These are phyloP conservation scores for Podaxis rugospora DNA, from an alignment of 768 basidiomycete genomes.

Conservation along the genomic window DNA sequence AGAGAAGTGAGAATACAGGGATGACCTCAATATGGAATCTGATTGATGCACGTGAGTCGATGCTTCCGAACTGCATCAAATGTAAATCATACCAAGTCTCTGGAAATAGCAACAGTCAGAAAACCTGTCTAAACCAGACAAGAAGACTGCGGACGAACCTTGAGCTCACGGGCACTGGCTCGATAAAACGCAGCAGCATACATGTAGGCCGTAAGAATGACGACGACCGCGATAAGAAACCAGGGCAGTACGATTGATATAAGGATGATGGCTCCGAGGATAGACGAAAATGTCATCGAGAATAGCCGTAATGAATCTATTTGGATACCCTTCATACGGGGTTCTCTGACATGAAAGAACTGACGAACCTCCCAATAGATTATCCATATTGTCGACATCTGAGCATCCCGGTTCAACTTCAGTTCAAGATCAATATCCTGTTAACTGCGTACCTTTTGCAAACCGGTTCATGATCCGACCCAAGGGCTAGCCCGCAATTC, in stretches of 20 bases:
- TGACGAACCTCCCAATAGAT: conserved; percentile 50
- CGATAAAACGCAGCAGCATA: conserved; percentile 82
- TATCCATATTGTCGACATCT: conserved; percentile 83
- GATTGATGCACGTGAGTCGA: neutral
- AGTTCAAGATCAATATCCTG: neutral
- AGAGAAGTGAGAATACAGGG: conserved; percentile 89
- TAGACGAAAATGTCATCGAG: conserved; percentile 53
- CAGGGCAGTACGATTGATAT: conserved; percentile 77
- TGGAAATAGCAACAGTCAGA: conserved; percentile 19
- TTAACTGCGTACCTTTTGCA: conserved; percentile 52
- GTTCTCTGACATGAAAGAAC: neutral
- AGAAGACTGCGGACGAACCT: conserved; percentile 36
- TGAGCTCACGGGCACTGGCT: conserved; percentile 81
- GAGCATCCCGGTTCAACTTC: neutral
- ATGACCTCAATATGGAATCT: conserved; percentile 84
- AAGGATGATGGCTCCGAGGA: conserved; percentile 74
- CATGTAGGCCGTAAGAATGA: conserved; percentile 55
- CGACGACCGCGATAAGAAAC: conserved; percentile 74
- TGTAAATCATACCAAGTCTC: conserved; percentile 45
- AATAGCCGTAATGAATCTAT: conserved; percentile 74
- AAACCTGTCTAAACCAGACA: neutral
- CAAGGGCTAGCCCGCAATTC: conserved; percentile 44
- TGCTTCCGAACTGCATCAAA: neutral
- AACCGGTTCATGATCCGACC: conserved; percentile 91
- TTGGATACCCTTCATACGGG: neutral